A percentile compares a stretch with the other conserved stretches of the same genome.
Evolutionary conservation across 2,329 filamentous ascomycete species (phyloP).

Genomic region (Diaporthe citrichinensis): DNA sequence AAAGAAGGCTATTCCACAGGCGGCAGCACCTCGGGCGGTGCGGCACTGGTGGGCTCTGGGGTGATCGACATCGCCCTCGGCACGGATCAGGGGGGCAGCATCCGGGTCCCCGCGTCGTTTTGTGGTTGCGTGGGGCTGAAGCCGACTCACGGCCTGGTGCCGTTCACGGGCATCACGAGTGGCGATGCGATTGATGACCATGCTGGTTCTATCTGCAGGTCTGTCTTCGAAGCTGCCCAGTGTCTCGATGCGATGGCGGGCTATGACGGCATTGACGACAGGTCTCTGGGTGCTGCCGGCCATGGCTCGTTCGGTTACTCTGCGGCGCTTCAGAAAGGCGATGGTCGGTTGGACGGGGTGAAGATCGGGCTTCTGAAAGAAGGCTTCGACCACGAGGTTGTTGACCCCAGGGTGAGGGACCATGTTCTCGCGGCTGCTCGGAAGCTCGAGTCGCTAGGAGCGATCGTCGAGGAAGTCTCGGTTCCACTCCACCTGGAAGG

Average conservation of each 20-base stretch:
- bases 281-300: conserved; percentile 49
- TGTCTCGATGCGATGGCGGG: conserved; percentile 62
- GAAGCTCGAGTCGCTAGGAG: conserved; percentile 4
- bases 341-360: conserved; percentile 8
- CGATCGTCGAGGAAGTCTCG: conserved; percentile 4
- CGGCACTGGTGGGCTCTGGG: conserved; percentile 59
- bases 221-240: conserved; percentile 50
- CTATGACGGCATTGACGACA: conserved; percentile 63
- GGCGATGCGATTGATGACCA: conserved; percentile 67
- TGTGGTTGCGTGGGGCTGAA: conserved; percentile 63
- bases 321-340: background rate
- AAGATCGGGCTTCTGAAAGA: conserved; percentile 5
- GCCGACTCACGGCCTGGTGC: conserved; percentile 65
- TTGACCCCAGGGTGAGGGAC: background rate
- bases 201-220: conserved; percentile 55
- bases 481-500: conserved; percentile 13
- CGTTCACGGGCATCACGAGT: conserved; percentile 64
- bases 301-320: background rate
- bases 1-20: conserved; percentile 61
- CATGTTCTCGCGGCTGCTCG: conserved; percentile 7
- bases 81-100: conserved; percentile 62
- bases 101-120: conserved; percentile 59
- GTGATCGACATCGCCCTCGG: conserved; percentile 52
- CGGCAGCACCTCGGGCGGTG: conserved; percentile 64
- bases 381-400: conserved; percentile 6